phyloP scores from a whole-genome alignment of 441 rosid species.

The Pelargonium citronellum region DNA sequence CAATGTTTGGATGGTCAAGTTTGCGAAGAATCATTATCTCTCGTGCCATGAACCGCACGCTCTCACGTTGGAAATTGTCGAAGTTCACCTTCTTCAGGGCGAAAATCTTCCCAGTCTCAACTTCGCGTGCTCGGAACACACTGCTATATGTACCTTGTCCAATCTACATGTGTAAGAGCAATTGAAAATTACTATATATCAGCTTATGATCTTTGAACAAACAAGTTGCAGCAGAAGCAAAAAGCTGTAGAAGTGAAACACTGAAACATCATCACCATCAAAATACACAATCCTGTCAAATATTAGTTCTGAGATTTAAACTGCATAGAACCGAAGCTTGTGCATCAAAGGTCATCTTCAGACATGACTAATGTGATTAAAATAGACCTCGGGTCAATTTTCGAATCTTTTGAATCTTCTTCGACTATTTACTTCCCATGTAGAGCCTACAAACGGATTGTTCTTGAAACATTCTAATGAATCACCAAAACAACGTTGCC shows the following conservation, averaged over 20 bases:
- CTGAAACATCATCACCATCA: neutral
- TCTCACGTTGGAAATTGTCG: conserved; percentile 69
- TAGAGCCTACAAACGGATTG: neutral
- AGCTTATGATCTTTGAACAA: neutral
- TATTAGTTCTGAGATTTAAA: too few species aligned
- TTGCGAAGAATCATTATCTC: conserved; percentile 69
- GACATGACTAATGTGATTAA: neutral
- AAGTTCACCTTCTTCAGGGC: conserved; percentile 79
- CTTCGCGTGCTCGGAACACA: conserved; percentile 82
- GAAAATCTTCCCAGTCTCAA: conserved; percentile 53
- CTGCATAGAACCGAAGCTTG: neutral
- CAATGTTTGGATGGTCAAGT: conserved; percentile 82
- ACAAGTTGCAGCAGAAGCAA: neutral
- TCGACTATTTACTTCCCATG: too few species aligned
- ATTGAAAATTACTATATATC: neutral
- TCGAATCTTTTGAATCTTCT: too few species aligned
- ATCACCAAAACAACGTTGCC: neutral
- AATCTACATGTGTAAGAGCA: conserved; percentile 49
- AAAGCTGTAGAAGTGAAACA: neutral
- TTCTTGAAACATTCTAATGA: neutral
- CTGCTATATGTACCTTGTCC: conserved; percentile 97
- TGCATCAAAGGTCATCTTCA: neutral
- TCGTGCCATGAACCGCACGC: conserved; percentile 88
- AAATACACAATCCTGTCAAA: neutral
- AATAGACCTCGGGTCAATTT: neutral